Base-by-base conservation (phyloP, 2,329 filamentous ascomycete species). In the Cladosporium sp. region DNA sequence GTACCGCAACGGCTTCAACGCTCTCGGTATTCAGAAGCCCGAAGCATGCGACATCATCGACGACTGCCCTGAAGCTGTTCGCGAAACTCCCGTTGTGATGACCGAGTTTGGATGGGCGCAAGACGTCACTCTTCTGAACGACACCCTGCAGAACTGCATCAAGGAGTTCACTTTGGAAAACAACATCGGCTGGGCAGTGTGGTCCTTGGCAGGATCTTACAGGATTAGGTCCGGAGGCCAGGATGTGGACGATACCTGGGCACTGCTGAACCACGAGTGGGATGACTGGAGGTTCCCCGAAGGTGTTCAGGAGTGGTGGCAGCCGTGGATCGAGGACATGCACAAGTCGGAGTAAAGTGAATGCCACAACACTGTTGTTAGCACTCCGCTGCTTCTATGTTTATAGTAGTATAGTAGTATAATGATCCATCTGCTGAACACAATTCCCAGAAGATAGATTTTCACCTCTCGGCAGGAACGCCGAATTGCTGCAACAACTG, bases 1-100 rank as follows among this genome's bases (percentile, higher is more conserved):
- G 44, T 85, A 83, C 75, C 78, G 79, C 55, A 81, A 79, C 65
- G 83, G 82, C 2, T 84, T 84, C 77, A 83, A 84, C 67, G 82
- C 79, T 66, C 59, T 79, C 0, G 75, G 76, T 3, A 78, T 78
- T 40, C 69, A 74, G 3, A 72, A 74, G 12, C 77, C 77, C 5
- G 46, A 71, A 6, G 75, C 76, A 1, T 79, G 77, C 69, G 76
- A 76, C 67, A 66, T 75, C 11, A 78, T 76, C 0, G 68, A 72
- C 4, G 72, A 77, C 66, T 79, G 77, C 50, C 71, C 71, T 7
- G 70, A 74, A 31, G 75, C 76, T 10, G 71, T 77, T 7, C 71
- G 75, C 10, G 65, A 78, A 57, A 77, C 76, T 14, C 77, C 77
- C 0, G 77, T 79, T 10, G 76, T 78, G 31, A 63, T 79, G 53